Percentiles rank a stretch among this genome's conserved stretches.
phyloP scores from a whole-genome alignment of 1,284 basidiomycete species.

The Phellopilus nigrolimitatus region DNA sequence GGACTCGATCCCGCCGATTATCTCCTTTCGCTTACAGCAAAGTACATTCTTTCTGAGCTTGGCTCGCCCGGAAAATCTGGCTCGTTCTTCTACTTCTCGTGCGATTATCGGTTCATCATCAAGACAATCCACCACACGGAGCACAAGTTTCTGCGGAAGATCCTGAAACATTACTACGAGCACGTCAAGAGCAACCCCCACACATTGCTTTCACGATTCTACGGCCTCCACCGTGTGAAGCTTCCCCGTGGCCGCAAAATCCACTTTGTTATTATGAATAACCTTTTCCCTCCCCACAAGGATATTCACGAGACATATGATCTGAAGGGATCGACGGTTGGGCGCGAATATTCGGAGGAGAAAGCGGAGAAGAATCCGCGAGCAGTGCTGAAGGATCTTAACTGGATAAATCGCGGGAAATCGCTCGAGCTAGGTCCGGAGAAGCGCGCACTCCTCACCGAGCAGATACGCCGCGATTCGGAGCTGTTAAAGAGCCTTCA shows the following conservation, averaged over 20 bases:
- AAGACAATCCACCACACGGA: slow-evolving; percentile 96
- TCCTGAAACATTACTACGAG: slow-evolving; percentile 82
- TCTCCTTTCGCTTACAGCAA: slow-evolving; percentile 90
- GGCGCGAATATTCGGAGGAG: slow-evolving; percentile 85
- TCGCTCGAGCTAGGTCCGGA: slow-evolving; percentile 88
- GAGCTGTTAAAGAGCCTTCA: slow-evolving; percentile 78
- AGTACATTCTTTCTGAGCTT: slow-evolving; percentile 96
- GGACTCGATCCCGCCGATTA: slow-evolving; percentile 97
- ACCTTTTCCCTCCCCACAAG: slow-evolving; percentile 95
- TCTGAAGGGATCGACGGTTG: slow-evolving; percentile 91
- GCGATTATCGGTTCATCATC: slow-evolving; percentile 99
- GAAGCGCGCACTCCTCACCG: slow-evolving; percentile 85
- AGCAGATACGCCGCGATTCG: slow-evolving; percentile 85
- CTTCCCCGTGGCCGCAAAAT: slow-evolving; percentile 92
- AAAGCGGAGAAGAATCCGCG: slow-evolving; percentile 76
- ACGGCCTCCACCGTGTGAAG: slow-evolving; percentile 96
- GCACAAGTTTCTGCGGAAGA: slow-evolving; percentile 87
- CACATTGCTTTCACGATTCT: slow-evolving; percentile 90
- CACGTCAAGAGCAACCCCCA: slow-evolving; percentile 92
- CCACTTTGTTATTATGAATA: slow-evolving; percentile 99
- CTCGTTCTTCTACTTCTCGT: slow-evolving; percentile 98
- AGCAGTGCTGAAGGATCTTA: slow-evolving; percentile 92
- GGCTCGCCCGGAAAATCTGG: slow-evolving; percentile 99
- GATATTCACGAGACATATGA: slow-evolving; percentile 99
- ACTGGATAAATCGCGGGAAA: slow-evolving; percentile 86